Percentiles rank a stretch among this genome's conserved stretches.
These are phyloP conservation scores for Saccharomycopsis javanensis DNA, from an alignment of 805 yeast genomes.

Conservation along the genomic window DNA sequence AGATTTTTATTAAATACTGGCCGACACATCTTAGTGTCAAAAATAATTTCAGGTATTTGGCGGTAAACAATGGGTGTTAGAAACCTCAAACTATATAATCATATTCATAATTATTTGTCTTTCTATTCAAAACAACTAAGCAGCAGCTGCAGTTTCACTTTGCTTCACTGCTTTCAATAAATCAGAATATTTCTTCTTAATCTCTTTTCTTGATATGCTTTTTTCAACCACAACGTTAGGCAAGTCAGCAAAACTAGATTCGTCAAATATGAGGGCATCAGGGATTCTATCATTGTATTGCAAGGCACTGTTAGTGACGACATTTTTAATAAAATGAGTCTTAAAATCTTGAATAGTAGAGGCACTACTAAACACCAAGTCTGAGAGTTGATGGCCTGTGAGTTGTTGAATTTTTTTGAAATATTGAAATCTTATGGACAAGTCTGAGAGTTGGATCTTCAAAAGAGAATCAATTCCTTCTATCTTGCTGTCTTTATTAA, in stretches of 20 bases:
- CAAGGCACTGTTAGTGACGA: conserved; percentile 1
- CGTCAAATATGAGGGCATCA: conserved; percentile 14
- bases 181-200: conserved; percentile 8
- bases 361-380: conserved; percentile 13
- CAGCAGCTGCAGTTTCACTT: not conserved
- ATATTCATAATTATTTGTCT: no score
- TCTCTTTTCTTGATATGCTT: conserved; percentile 6
- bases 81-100: no score
- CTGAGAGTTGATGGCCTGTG: conserved; percentile 15
- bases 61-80: no score
- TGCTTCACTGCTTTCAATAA: conserved; percentile 10
- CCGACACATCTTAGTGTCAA: no score
- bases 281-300: conserved; percentile 14
- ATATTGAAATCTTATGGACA: conserved; percentile 12
- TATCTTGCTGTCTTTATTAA: not conserved
- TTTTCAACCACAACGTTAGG: conserved; percentile 16
- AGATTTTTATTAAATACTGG: no score
- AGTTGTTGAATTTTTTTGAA: conserved; percentile 13
- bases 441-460: conserved; percentile 5
- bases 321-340: conserved; percentile 5
- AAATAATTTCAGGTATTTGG: no score
- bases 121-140: not conserved
- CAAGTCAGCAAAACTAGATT: conserved; percentile 12
- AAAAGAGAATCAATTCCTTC: conserved; percentile 2
- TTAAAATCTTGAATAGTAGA: conserved; percentile 5